Conservation (phyloP, 2,329 filamentous ascomycete genomes). For the Exophiala sideris region DNA sequence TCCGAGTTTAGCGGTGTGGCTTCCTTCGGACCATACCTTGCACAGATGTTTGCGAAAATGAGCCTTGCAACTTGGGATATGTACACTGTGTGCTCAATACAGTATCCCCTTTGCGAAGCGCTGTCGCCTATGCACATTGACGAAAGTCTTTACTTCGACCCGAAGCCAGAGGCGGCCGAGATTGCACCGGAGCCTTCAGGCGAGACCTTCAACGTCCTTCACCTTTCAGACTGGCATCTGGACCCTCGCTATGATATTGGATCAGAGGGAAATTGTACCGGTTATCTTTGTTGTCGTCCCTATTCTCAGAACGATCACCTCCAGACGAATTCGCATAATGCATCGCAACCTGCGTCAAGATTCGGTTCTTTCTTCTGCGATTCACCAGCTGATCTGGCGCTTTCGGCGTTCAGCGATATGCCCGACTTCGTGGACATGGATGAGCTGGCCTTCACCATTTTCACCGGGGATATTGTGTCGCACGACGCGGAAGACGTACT, state of each 20-base stretch:
- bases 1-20: slow-evolving; percentile 23
- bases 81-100: slow-evolving; percentile 20
- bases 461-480: slow-evolving; percentile 34
- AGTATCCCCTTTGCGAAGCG: slow-evolving; percentile 19
- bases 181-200: slow-evolving; percentile 26
- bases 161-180: slow-evolving; percentile 25
- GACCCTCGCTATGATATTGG: slow-evolving; percentile 33
- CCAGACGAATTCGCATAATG: slow-evolving; percentile 20
- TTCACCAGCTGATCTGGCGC: slow-evolving; percentile 28
- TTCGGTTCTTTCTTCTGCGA: slow-evolving; percentile 31
- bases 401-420: slow-evolving; percentile 29
- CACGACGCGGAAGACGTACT: slow-evolving; percentile 31
- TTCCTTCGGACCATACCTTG: slow-evolving; percentile 25
- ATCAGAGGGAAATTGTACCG: slow-evolving; percentile 31
- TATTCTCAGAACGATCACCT: slow-evolving; percentile 27
- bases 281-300: slow-evolving; percentile 31
- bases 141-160: slow-evolving; percentile 26
- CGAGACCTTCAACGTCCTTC: slow-evolving; percentile 30
- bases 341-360: slow-evolving; percentile 28
- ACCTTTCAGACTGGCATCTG: slow-evolving; percentile 33
- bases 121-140: slow-evolving; percentile 26
- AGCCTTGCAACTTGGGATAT: slow-evolving; percentile 25
- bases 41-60: slow-evolving; percentile 30
- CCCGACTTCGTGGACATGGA: slow-evolving; percentile 26
- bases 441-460: slow-evolving; percentile 31